phyloP scores from a whole-genome alignment of 1,139 yeast genomes.

The Scheffersomyces parashehatae region DNA sequence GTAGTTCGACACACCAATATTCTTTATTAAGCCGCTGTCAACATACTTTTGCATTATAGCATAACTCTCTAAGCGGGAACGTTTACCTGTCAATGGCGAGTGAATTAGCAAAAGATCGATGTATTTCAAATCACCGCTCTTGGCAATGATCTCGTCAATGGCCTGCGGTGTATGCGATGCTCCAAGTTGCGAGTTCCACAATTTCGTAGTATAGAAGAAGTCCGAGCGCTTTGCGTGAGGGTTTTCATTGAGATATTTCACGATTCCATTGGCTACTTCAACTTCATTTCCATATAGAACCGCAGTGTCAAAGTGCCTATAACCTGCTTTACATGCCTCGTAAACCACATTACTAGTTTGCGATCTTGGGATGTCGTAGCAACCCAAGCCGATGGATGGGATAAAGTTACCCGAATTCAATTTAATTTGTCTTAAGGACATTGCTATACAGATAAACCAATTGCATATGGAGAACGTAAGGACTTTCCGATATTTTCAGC shows the following conservation, averaged over 20 bases:
- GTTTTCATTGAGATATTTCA: conserved; percentile 24
- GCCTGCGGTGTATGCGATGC: neutral
- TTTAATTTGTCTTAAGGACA: neutral
- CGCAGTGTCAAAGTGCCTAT: conserved; percentile 45
- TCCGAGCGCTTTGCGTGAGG: conserved; percentile 36
- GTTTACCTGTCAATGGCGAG: conserved; percentile 33
- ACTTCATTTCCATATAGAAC: conserved; percentile 39
- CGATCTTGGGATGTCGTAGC: conserved; percentile 42
- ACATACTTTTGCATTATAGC: conserved; percentile 43
- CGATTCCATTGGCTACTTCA: conserved; percentile 40
- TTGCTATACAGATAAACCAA: too few relatives aligned
- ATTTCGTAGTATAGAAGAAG: conserved; percentile 40
- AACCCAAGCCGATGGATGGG: conserved; percentile 52
- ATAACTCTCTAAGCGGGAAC: conserved; percentile 40
- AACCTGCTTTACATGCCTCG: conserved; percentile 43
- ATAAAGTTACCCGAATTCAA: conserved; percentile 30
- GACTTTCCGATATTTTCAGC: too few relatives aligned
- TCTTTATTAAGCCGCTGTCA: conserved; percentile 19
- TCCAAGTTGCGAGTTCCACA: neutral
- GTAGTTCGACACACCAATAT: conserved; percentile 47
- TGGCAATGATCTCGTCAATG: neutral
- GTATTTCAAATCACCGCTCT: conserved; percentile 21
- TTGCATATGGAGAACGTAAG: too few relatives aligned
- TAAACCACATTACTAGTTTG: conserved; percentile 43
- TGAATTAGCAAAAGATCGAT: conserved; percentile 43